phyloP scores from a whole-genome alignment of 1,284 basidiomycete species.

The Sphaerobolus stellatus region DNA sequence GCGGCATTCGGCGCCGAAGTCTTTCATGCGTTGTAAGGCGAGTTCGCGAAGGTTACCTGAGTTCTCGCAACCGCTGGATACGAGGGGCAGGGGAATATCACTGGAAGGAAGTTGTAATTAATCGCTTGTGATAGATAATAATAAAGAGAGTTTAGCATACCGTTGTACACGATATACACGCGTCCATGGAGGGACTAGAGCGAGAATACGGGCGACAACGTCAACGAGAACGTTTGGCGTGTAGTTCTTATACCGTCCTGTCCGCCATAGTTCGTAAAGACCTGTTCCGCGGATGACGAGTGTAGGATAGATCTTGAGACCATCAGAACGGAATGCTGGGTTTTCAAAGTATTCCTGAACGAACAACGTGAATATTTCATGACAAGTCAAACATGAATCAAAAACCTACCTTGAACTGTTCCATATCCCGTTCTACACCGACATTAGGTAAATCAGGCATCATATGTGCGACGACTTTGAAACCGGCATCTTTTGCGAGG shows the following conservation, averaged over 20 bases:
- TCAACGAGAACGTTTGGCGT: slow-evolving; percentile 98
- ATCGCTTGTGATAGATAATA: no score
- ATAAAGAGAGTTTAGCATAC: slow-evolving; percentile 44
- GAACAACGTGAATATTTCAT: neutral
- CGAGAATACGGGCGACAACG: slow-evolving; percentile 93
- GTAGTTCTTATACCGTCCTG: slow-evolving; percentile 98
- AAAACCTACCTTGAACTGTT: slow-evolving; percentile 88
- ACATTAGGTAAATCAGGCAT: slow-evolving; percentile 98
- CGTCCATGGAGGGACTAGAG: slow-evolving; percentile 98
- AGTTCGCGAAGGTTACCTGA: slow-evolving; percentile 95
- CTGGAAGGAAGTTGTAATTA: slow-evolving; percentile 44
- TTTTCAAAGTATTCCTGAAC: slow-evolving; percentile 89
- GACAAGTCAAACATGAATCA: neutral
- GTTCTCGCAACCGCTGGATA: slow-evolving; percentile 97
- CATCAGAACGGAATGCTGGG: slow-evolving; percentile 95
- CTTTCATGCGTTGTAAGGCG: slow-evolving; percentile 96
- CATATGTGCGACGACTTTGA: slow-evolving; percentile 99
- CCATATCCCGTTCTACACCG: slow-evolving; percentile 94
- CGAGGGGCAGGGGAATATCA: slow-evolving; percentile 94
- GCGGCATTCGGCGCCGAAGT: slow-evolving; percentile 96
- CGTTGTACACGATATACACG: slow-evolving; percentile 96
- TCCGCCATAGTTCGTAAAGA: slow-evolving; percentile 95
- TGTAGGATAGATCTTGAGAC: slow-evolving; percentile 98
- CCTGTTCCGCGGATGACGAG: slow-evolving; percentile 98
- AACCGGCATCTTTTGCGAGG: slow-evolving; percentile 97